phyloP scores from a whole-genome alignment of 768 basidiomycete genomes.

The Calocera viscosa region DNA sequence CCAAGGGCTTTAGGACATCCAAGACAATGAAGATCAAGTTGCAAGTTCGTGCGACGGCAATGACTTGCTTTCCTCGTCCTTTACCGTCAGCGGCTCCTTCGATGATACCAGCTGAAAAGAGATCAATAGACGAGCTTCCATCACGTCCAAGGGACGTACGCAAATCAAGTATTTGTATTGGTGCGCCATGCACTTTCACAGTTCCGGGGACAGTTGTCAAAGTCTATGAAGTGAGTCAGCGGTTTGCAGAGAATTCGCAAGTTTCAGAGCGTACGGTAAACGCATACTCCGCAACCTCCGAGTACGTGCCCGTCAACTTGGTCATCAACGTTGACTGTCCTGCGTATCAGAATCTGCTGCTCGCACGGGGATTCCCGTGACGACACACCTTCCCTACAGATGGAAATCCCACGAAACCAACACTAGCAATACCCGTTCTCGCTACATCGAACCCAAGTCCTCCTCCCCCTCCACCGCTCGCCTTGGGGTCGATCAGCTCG shows the following conservation, averaged over 20 bases:
- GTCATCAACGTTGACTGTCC: slow-evolving; percentile 83
- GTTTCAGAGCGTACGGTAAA: slow-evolving; percentile 50
- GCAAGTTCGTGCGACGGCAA: slow-evolving; percentile 95
- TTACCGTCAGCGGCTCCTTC: slow-evolving; percentile 95
- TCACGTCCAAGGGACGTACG: slow-evolving; percentile 39
- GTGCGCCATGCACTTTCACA: slow-evolving; percentile 86
- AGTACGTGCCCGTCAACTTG: slow-evolving; percentile 90
- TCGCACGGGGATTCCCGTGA: background rate
- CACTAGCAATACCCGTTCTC: slow-evolving; percentile 69
- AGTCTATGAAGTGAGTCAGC: slow-evolving; percentile 27
- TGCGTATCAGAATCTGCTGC: slow-evolving; percentile 10
- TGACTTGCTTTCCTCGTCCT: slow-evolving; percentile 90
- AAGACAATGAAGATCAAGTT: slow-evolving; percentile 97
- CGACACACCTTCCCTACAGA: slow-evolving; percentile 77
- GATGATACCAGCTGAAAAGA: slow-evolving; percentile 73
- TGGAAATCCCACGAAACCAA: slow-evolving; percentile 86
- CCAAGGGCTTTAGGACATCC: slow-evolving; percentile 95
- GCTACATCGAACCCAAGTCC: slow-evolving; percentile 97
- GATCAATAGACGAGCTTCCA: slow-evolving; percentile 15
- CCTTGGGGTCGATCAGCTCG: slow-evolving; percentile 72
- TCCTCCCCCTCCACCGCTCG: slow-evolving; percentile 67
- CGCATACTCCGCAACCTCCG: slow-evolving; percentile 90
- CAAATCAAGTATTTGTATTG: slow-evolving; percentile 87
- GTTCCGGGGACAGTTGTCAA: slow-evolving; percentile 93
- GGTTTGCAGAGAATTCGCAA: background rate